Conservation (phyloP, 805 yeast species). For the Barnettozyma pratensis region DNA sequence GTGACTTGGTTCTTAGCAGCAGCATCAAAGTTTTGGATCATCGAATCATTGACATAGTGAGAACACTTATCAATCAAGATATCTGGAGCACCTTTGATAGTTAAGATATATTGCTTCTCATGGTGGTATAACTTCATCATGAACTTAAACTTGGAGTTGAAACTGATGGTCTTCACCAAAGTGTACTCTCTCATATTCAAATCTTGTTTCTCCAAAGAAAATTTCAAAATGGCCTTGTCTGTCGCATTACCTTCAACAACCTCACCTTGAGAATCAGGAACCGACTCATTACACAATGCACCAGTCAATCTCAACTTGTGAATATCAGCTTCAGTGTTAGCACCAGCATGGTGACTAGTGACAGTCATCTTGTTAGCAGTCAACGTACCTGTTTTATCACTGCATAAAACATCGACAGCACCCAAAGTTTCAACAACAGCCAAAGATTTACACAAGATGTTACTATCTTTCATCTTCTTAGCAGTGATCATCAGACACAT, state of each 20-base stretch:
- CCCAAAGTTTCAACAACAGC: constrained; percentile 54
- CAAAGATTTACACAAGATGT: constrained; percentile 41
- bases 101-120: constrained; percentile 7
- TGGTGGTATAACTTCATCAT: constrained; percentile 32
- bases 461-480: constrained; percentile 36
- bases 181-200: constrained; percentile 24
- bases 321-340: background rate
- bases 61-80: constrained; percentile 31
- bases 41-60: constrained; percentile 5
- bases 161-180: constrained; percentile 27
- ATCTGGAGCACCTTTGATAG: constrained; percentile 45
- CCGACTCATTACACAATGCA: constrained; percentile 33
- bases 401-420: constrained; percentile 42
- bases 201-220: constrained; percentile 16
- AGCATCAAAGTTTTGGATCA: background rate
- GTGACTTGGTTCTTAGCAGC: constrained; percentile 11
- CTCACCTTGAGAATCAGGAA: constrained; percentile 19
- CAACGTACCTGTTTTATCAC: constrained; percentile 41
- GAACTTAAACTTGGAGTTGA: constrained; percentile 43
- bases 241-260: constrained; percentile 41
- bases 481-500: constrained; percentile 46
- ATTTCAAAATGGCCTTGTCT: constrained; percentile 39
- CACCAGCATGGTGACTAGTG: constrained; percentile 20
- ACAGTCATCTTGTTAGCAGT: constrained; percentile 47
- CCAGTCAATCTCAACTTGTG: constrained; percentile 19